These are phyloP conservation scores for Picea glauca DNA, from an alignment of 75 land plant genomes.

Conservation along the genomic window DNA sequence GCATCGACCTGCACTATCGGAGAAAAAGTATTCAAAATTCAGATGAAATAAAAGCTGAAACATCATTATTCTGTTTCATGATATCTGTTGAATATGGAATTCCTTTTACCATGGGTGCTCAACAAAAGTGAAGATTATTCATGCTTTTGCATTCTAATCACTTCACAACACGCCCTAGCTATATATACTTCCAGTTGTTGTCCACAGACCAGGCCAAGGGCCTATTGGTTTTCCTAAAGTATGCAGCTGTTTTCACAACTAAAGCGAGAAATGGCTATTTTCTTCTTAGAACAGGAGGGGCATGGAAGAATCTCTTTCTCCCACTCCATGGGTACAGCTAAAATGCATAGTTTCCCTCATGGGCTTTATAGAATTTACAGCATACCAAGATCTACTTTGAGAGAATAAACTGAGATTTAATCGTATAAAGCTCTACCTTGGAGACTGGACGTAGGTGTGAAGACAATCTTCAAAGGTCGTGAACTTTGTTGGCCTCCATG, in stretches of 20 bases:
- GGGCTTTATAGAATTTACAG: not conserved
- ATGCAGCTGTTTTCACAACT: not conserved
- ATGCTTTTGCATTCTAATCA: not conserved
- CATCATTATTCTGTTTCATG: not conserved
- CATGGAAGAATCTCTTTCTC: conserved; percentile 1
- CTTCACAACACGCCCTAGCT: not conserved
- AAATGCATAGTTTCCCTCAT: conserved; percentile 6
- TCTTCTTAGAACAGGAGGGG: not conserved
- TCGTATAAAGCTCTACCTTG: not conserved
- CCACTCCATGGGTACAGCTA: conserved; percentile 1
- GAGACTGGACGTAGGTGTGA: not conserved
- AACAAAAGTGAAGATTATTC: not conserved
- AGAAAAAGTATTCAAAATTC: not conserved
- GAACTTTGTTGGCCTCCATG: not conserved
- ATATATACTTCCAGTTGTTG: not conserved
- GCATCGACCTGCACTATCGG: not conserved
- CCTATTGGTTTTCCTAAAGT: not conserved
- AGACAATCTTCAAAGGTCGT: not conserved
- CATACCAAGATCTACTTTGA: not conserved
- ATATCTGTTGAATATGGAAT: not conserved
- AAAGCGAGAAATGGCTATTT: conserved; percentile 1
- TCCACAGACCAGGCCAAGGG: not conserved
- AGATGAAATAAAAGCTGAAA: not conserved
- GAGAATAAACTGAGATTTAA: not conserved
- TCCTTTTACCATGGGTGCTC: not conserved